A percentile compares a stretch with the other conserved stretches of the same genome.
phyloP scores from a whole-genome alignment of 768 basidiomycete genomes.

The Tulasnella sp. region DNA sequence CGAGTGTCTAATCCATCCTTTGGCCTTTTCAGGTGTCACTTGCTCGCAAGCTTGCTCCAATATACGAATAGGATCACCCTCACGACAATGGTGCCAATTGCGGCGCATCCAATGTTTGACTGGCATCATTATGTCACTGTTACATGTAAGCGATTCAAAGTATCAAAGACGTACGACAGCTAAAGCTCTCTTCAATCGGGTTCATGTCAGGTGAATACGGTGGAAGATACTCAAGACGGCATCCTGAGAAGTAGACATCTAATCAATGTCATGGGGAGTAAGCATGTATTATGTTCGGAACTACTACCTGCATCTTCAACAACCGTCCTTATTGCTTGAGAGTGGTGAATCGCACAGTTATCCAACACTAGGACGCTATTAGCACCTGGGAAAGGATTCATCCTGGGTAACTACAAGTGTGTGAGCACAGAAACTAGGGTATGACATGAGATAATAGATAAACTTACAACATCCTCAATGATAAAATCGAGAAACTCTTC shows the following conservation, averaged over 20 bases:
- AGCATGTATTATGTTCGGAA: not conserved
- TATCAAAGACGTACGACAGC: conserved; percentile 1
- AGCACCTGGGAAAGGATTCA: conserved; percentile 24
- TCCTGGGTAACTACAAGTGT: conserved; percentile 22
- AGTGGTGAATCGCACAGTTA: conserved; percentile 27
- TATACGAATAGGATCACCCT: conserved; percentile 18
- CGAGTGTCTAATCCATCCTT: conserved; percentile 23
- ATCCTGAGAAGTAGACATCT: conserved; percentile 16
- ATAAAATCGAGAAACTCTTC: conserved; percentile 30
- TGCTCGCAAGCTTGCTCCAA: conserved; percentile 21
- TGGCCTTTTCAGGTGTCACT: conserved; percentile 23
- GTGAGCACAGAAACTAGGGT: not conserved
- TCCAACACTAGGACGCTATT: conserved; percentile 24
- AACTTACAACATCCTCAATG: conserved; percentile 27
- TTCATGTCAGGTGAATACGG: conserved; percentile 30
- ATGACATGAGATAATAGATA: not conserved
- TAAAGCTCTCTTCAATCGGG: conserved; percentile 28
- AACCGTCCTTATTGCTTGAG: conserved; percentile 19
- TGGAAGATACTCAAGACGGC: conserved; percentile 23
- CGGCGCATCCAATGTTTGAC: conserved; percentile 23
- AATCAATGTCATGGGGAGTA: conserved; percentile 4
- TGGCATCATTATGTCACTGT: conserved; percentile 10
- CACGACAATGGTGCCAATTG: conserved; percentile 15
- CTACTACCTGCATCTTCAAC: conserved; percentile 20
- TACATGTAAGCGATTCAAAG: not conserved